These are phyloP conservation scores for Nymphaea thermarum DNA, from an alignment of 164 flowering plant species.

Conservation along the genomic window DNA sequence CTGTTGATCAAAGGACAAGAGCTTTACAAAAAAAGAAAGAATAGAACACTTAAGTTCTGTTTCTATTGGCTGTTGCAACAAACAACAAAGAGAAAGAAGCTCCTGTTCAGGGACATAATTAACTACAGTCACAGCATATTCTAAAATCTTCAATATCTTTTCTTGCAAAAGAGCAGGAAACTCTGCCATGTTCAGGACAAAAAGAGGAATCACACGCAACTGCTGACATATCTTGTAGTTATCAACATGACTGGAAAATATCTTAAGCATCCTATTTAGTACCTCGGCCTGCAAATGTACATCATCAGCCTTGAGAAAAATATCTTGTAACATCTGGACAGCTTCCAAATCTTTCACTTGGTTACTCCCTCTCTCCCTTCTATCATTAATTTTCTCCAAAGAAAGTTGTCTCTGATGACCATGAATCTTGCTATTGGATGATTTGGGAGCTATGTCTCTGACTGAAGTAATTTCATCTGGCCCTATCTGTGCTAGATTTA, in stretches of 20 bases:
- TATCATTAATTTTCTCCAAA: constrained; percentile 44
- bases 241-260: constrained; percentile 94
- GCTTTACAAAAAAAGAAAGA: too few relatives aligned
- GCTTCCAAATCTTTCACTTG: constrained; percentile 96
- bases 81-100: too few relatives aligned
- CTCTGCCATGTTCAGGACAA: too few relatives aligned
- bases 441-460: constrained; percentile 37
- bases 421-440: constrained; percentile 30
- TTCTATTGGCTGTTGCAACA: too few relatives aligned
- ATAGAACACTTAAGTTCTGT: too few relatives aligned
- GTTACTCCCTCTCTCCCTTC: constrained; percentile 66
- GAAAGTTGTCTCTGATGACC: constrained; percentile 56
- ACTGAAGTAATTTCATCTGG: constrained; percentile 29
- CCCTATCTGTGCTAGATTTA: constrained; percentile 81
- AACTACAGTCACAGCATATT: too few relatives aligned
- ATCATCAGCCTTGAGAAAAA: constrained; percentile 81
- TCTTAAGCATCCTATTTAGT: constrained; percentile 84
- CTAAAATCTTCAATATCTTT: too few relatives aligned
- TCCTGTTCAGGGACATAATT: too few relatives aligned
- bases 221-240: constrained; percentile 92
- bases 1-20: too few relatives aligned
- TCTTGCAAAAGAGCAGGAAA: too few relatives aligned
- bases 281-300: constrained; percentile 88
- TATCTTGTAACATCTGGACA: constrained; percentile 91
- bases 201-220: constrained; percentile 84